Conservation (phyloP, 768 basidiomycete species). For the Tephrocybe sp. region DNA sequence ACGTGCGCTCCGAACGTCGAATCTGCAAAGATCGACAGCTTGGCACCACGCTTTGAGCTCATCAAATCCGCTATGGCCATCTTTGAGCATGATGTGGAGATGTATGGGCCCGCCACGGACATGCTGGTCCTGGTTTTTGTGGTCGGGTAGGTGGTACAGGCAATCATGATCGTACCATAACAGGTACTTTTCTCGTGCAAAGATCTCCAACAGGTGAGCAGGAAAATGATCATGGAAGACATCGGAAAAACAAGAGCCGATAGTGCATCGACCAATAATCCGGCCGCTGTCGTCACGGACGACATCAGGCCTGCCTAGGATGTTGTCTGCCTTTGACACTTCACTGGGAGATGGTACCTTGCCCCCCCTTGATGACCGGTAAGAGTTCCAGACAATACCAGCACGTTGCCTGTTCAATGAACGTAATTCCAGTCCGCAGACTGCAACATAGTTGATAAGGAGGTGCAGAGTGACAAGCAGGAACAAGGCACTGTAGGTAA, state of each 20-base stretch:
- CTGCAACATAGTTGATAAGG: slow-evolving; percentile 57
- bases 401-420: slow-evolving; percentile 62
- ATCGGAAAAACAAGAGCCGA: slow-evolving; percentile 47
- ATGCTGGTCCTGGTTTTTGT: slow-evolving; percentile 1
- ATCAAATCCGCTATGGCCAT: slow-evolving; percentile 44
- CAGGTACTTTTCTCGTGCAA: slow-evolving; percentile 47
- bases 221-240: slow-evolving; percentile 29
- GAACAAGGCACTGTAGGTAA: slow-evolving; percentile 53
- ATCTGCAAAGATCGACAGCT: slow-evolving; percentile 36
- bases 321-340: slow-evolving; percentile 41
- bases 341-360: slow-evolving; percentile 31
- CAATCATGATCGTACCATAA: slow-evolving; percentile 47
- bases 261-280: slow-evolving; percentile 44
- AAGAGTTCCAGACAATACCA: slow-evolving; percentile 50
- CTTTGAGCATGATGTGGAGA: slow-evolving; percentile 50
- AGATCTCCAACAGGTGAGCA: slow-evolving; percentile 35
- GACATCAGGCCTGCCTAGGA: slow-evolving; percentile 40
- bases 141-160: slow-evolving; percentile 15
- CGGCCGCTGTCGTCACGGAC: slow-evolving; percentile 38
- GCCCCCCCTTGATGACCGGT: slow-evolving; percentile 22
- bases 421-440: slow-evolving; percentile 55
- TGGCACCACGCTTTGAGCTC: slow-evolving; percentile 59
- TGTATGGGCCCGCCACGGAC: slow-evolving; percentile 23
- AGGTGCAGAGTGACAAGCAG: slow-evolving; percentile 55
- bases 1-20: slow-evolving; percentile 6